These are phyloP conservation scores for Verticillium alfalfae DNA, from an alignment of 2,329 filamentous ascomycete genomes.

Conservation along the genomic window DNA sequence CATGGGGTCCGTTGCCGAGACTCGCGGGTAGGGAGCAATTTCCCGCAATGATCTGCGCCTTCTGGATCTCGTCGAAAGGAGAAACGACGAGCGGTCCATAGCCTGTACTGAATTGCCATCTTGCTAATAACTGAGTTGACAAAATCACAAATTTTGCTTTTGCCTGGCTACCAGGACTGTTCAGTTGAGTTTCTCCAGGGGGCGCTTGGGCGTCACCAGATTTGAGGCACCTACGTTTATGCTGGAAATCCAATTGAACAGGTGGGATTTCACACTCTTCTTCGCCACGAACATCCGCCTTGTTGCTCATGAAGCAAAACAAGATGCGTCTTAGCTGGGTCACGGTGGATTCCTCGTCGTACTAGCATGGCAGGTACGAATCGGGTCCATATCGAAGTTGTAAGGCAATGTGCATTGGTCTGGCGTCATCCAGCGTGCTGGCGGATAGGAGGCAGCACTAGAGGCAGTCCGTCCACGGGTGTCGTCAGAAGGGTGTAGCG, in stretches of 20 bases:
- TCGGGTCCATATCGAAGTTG: background rate
- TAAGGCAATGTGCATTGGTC: background rate
- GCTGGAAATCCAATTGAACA: no score
- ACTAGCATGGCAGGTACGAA: background rate
- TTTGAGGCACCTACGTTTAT: no score
- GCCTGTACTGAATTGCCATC: no score
- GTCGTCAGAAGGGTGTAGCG: conserved; percentile 3
- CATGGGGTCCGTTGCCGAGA: background rate
- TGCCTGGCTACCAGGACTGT: no score
- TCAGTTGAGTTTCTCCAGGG: no score
- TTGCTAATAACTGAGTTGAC: no score
- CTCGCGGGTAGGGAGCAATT: background rate
- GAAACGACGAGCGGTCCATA: background rate
- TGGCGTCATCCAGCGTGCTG: background rate
- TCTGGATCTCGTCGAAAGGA: background rate
- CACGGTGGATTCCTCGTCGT: background rate
- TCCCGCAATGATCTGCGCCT: background rate
- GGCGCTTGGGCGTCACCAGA: no score
- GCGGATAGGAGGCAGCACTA: background rate
- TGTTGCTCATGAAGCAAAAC: no score
- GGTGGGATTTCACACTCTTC: no score
- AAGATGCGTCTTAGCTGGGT: no score
- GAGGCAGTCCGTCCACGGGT: background rate
- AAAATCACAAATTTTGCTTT: no score
- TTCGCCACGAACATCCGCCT: no score